Evolutionary conservation across 306 rosid species (phyloP), one percentile per base, ranked within the genome.

Genomic region (Betula pendula): DNA sequence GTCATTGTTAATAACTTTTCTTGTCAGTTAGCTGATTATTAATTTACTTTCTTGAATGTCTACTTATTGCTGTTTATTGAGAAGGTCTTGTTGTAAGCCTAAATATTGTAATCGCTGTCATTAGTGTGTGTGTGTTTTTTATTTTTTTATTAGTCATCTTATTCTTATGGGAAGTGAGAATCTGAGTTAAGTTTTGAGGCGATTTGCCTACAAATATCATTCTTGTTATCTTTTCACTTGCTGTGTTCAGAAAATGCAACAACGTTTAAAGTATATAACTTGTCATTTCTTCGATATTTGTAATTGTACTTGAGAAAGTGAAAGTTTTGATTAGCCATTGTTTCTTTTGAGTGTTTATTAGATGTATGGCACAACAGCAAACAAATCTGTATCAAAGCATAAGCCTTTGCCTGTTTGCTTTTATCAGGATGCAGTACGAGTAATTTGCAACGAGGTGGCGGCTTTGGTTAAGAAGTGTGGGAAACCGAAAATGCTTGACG

Each of bases 401-500:
- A 79, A 77, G 59, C 59, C 60, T 82, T 86, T 67, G n/a, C 50
- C 68, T 85, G 10, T 84, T 78, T 80, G 73, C 68, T 70, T 73
- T 66, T 75, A 44, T 81, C 86, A 95, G 99, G 96, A 89, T 84
- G 99, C 97, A 31, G 95, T 95, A 43, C 89, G 84, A 51, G 91
- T 85, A 77, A 95, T 92, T 68, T 95, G 99, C 87, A 89, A 84
- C 33, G 97, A 90, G 81, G 90, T 95, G 72, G 93, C 88, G 74
- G 87, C 89, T 81, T 83, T 95, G 86, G 99, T 95, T 60, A 88
- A 87, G 86, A 85, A 84, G 83, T 91, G 93, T 84, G 99, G 97
- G 77, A 95, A 92, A 79, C 96, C 96, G 51, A 95, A 95, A 86
- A 90, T 95, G 97, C 82, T 83, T 68, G 99, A 95, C 76, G 97